A percentile compares a stretch with the other conserved stretches of the same genome.
These are phyloP conservation scores for Venturia carpophila DNA, from an alignment of 2,329 filamentous ascomycete genomes.

Conservation along the genomic window DNA sequence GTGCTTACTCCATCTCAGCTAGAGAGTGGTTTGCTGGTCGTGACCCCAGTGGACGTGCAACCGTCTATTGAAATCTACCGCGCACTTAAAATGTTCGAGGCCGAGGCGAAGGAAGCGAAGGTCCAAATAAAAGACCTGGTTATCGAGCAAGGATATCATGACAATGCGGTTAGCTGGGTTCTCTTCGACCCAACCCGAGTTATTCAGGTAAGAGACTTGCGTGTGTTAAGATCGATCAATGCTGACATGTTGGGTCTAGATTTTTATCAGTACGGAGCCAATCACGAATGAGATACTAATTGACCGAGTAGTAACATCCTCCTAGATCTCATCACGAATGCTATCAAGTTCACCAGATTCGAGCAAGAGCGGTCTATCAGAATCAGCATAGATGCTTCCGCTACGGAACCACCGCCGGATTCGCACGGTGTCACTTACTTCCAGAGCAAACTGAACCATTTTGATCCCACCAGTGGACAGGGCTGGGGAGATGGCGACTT, in stretches of 20 bases:
- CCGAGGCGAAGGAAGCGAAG: constrained; percentile 11
- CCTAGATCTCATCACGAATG: constrained; percentile 18
- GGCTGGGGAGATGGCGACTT: not conserved
- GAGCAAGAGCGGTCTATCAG: constrained; percentile 2
- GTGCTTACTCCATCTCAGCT: not conserved
- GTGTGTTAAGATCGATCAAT: not conserved
- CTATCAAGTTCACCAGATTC: constrained; percentile 19
- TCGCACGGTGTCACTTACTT: constrained; percentile 12
- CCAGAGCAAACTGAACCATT: not conserved
- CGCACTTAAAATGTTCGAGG: constrained; percentile 18
- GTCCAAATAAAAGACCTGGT: constrained; percentile 1
- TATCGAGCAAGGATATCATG: constrained; percentile 4
- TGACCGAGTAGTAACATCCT: not conserved
- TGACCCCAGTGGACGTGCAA: constrained; percentile 8
- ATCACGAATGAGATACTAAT: not conserved
- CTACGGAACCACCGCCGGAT: not conserved
- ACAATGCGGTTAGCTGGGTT: constrained; percentile 3
- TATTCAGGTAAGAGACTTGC: not conserved
- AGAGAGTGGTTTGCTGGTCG: constrained; percentile 12
- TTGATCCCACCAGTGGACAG: not conserved
- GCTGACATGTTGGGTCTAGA: not conserved
- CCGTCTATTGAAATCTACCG: constrained; percentile 1
- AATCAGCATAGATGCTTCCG: constrained; percentile 13
- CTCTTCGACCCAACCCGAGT: constrained; percentile 15
- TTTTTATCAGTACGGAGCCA: not conserved